Percentiles rank a stretch among this genome's conserved stretches.
These are phyloP conservation scores for Beauveria rudraprayagi DNA, from an alignment of 2,329 filamentous ascomycete species.

Conservation along the genomic window DNA sequence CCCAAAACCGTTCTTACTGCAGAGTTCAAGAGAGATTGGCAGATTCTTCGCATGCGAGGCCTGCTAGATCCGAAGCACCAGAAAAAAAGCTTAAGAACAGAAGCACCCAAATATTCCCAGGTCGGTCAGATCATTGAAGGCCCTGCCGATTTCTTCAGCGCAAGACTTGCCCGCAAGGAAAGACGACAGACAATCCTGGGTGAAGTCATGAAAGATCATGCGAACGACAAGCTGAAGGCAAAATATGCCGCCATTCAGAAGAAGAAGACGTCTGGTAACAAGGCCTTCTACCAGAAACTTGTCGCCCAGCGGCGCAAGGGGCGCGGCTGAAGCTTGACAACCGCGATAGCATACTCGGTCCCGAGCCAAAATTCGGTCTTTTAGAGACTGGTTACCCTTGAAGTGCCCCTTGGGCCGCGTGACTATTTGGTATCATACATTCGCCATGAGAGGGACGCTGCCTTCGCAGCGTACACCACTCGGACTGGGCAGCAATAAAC, in stretches of 20 bases:
- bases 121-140: conserved; percentile 84
- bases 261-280: conserved; percentile 80
- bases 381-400: too few relatives aligned
- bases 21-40: conserved; percentile 80
- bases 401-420: too few relatives aligned
- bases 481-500: background rate
- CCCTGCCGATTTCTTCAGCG: conserved; percentile 77
- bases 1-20: conserved; percentile 77
- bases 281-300: conserved; percentile 77
- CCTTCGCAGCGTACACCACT: background rate
- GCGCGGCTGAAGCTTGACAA: background rate
- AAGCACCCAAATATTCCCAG: conserved; percentile 70
- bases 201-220: conserved; percentile 53
- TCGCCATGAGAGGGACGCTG: background rate
- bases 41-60: conserved; percentile 80
- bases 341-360: background rate
- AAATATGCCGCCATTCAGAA: conserved; percentile 84
- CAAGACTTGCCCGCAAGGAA: conserved; percentile 76
- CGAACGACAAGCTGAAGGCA: conserved; percentile 65
- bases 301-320: conserved; percentile 35
- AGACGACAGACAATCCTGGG: conserved; percentile 81
- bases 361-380: background rate
- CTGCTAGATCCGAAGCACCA: conserved; percentile 89
- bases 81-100: conserved; percentile 72
- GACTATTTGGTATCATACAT: background rate